A percentile compares a stretch with the other conserved stretches of the same genome.
Conservation (phyloP, 768 basidiomycete species). For the Leccinum incarnatum region DNA sequence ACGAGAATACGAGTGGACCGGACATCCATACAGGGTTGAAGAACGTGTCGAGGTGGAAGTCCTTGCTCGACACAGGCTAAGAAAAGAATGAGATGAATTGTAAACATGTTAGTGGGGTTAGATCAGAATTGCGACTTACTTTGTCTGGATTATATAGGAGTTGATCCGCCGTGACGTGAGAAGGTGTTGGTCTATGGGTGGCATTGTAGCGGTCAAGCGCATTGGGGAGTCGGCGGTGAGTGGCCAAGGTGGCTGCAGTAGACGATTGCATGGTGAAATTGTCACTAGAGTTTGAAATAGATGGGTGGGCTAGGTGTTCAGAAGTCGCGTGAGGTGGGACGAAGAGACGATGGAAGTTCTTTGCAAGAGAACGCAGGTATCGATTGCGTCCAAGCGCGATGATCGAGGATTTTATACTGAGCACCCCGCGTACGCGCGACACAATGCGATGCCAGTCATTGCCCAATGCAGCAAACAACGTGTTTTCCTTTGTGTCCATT, state of each 20-base stretch:
- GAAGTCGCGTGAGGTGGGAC: neutral
- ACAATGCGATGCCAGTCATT: neutral
- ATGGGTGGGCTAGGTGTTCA: neutral
- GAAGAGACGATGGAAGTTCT: neutral
- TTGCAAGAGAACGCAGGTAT: neutral
- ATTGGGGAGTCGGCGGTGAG: neutral
- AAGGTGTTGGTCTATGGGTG: neutral
- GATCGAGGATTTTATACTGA: slow-evolving; percentile 11
- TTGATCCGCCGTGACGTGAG: neutral
- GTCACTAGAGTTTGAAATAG: neutral
- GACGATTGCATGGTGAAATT: neutral
- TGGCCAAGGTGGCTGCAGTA: no score
- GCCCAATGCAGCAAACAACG: slow-evolving; percentile 1
- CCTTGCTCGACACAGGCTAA: slow-evolving; percentile 4
- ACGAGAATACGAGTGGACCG: slow-evolving; percentile 23
- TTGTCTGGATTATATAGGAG: neutral
- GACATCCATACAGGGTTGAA: slow-evolving; percentile 38
- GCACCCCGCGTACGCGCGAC: neutral
- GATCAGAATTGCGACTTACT: neutral
- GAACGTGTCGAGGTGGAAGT: slow-evolving; percentile 55
- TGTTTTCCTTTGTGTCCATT: slow-evolving; percentile 12
- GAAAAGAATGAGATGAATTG: neutral
- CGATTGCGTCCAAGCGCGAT: neutral
- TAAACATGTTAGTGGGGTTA: neutral
- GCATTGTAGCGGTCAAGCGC: neutral